Conservation (phyloP, 345 rosid species). For the Boechera divaricarpa region DNA sequence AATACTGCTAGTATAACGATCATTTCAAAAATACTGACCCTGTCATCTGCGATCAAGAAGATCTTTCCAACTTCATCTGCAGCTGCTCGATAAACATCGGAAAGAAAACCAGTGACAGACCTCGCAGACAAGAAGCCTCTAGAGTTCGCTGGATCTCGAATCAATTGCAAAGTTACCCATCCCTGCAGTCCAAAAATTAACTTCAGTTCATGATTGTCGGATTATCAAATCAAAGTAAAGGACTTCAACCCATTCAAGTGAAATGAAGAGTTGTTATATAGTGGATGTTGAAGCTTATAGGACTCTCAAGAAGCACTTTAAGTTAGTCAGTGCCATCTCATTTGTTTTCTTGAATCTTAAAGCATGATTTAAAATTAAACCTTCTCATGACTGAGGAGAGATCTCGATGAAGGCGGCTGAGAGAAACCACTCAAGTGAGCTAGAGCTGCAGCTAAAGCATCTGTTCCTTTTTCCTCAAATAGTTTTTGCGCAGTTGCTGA, state of each 20-base stretch:
- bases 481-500: slow-evolving; percentile 80
- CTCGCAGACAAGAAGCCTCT: slow-evolving; percentile 85
- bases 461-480: slow-evolving; percentile 76
- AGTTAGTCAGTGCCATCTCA: not conserved
- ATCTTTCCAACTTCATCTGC: slow-evolving; percentile 95
- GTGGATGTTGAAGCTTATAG: slow-evolving; percentile 3
- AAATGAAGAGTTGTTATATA: not conserved
- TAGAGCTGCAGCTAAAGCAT: slow-evolving; percentile 93
- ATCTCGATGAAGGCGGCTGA: slow-evolving; percentile 87
- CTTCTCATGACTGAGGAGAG: slow-evolving; percentile 94
- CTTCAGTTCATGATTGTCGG: slow-evolving; percentile 23
- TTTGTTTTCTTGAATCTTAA: not conserved
- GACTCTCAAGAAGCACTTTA: slow-evolving; percentile 10
- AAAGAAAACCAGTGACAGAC: slow-evolving; percentile 89
- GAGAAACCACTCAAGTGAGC: slow-evolving; percentile 96
- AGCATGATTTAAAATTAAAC: slow-evolving; percentile 45
- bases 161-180: slow-evolving; percentile 84
- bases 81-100: slow-evolving; percentile 81
- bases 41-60: slow-evolving; percentile 85
- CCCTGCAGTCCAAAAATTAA: slow-evolving; percentile 59
- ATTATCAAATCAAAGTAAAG: not conserved
- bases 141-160: slow-evolving; percentile 66
- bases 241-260: not conserved
- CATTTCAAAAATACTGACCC: slow-evolving; percentile 52
- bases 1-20: slow-evolving; percentile 3